Base-by-base conservation (phyloP, 805 yeast species). In the Kuraishia floccosa region DNA sequence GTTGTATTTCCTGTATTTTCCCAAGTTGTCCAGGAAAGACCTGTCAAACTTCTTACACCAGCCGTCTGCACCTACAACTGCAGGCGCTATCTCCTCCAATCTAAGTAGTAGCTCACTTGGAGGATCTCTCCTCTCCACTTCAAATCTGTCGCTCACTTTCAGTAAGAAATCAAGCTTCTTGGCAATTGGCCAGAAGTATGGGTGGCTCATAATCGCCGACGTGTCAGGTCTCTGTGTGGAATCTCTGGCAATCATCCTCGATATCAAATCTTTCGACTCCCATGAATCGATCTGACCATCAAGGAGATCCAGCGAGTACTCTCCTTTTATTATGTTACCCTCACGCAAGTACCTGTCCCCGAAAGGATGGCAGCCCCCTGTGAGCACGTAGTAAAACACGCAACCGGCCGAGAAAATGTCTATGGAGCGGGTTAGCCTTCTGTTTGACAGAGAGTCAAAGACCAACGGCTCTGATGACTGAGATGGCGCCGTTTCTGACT, bases 401-500 rank as follows among this genome's bases (percentile, higher is more conserved):
- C 98, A 91, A 0, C 99, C 99, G 37, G 89, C 60, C 0, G 96
- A 83, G 48, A 91, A 91, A 4, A 91, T 81, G 53, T 91, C 99
- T 33, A 91, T 82, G 0, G 95, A 86, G 39, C 87, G 70, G 0
- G 96, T 87, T 24, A 86, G 62, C 31, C 94, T 63, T 39, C 80
- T 71, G 27, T 60, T 61, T 4, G 66, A 53, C 10, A 57, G 40
- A 2, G 57, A 42, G 36, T 60, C 73, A 46, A 49, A 51, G n/a
- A 51, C 55, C 33, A 49, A 37, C 3, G 56, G 53, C 28, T 49
- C 62, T 4, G 51, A 40, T 13, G 47, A 15, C 22, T 23, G 31
- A 18, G 27, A 24, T 6, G 18, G 10, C n/a, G 21, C 11, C 11
- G 11, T 12, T 13, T 24, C 14, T 8, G 10, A 9, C 13, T 13